Evolutionary conservation across 371 early-diverging fungal genomes (phyloP), one percentile per base, ranked within the genome.

Genomic region (Capniomyces stellatus): DNA sequence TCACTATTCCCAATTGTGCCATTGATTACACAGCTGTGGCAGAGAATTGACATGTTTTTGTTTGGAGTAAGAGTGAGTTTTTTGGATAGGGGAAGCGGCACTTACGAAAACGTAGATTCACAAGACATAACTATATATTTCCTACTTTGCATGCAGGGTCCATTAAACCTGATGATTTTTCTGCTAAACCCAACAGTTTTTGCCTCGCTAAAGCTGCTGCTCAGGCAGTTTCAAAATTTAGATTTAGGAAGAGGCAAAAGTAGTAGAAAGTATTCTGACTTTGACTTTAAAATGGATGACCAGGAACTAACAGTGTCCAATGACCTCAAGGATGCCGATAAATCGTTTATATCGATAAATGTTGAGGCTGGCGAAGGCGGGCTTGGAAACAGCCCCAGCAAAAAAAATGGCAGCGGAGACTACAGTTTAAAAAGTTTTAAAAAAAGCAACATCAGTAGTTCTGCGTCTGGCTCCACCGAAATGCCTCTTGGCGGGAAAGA

Each of bases 21-120:
- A n/a, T 22, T 51, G 2, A 35, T 31, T 18, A 30, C 30, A 2
- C 51, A 51, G 21, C 31, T 51, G 4, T 25, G 21, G 21, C 30
- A 51, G 21, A 51, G 51, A 51, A 51, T 51, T 12, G 31, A 31
- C 40, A 51, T 31, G 30, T 51, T 51, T 51, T n/a, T 51, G 8
- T 35, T 35, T 19, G 51, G 51, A 3, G 31, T 51, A 15, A 25
- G 31, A 22, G 39, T 51, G 15, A 39, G 51, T 8, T 51, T 30
- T 51, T 24, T 10, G 4, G 4, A 27, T 15, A 29, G 13, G 13
- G 21, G 23, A 29, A 19, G 12, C 10, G 18, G 18, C 8, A 21
- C 29, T 51, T 19, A 21, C 8, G 19, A 21, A 2, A 3, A 18
- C 4, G 18, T 29, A 19, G 10, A 29, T 4, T 35, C 35, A 3